Evolutionary conservation across 495 filamentous ascomycete species (phyloP), one percentile per base, ranked within the genome.

Genomic region (Penicillium subrubescens): DNA sequence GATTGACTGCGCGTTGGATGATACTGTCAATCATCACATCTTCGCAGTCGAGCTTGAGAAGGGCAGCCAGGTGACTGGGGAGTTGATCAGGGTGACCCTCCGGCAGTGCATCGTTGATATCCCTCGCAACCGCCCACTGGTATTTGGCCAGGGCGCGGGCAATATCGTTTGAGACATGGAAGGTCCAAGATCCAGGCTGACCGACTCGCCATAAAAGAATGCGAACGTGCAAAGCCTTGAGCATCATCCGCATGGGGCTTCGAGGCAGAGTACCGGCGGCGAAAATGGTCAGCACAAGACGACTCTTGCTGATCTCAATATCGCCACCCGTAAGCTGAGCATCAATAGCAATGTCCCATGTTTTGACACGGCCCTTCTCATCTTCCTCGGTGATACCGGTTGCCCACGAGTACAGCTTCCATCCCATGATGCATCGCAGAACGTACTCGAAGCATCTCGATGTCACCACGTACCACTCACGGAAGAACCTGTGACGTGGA

Each of bases 271-370:
- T 97, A 31, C 90, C 90, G 14, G 92, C 93, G 31, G 95, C 93
- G 68, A 97, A 88, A 34, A 97, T 84, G 1, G 94, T 96, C 37
- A 98, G 84, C 0, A 92, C 87, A 31, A 98, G 83, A 60, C 94
- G 87, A 69, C 91, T 92, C 75, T 89, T 93, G 79, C 88, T 96
- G 67, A 98, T 90, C 71, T 96, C 91, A 6, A 88, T 84, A 77
- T 98, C 94, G 37, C 94, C 94, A 37, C 94, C 94, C n/a, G 92
- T 90, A 8, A 98, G 86, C 71, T 97, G 94, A 60, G 94, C 94
- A 77, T 98, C 94, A 54, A 97, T 85, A 35, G 94, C 94, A 70
- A 97, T 97, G 48, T 90, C 86, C 94, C 94, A 98, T 0, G 93
- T 93, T 78, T 96, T 97, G 65, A 96, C 85, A 31, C 94, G 86